Evolutionary conservation across 2,329 filamentous ascomycete genomes (phyloP), one percentile per base, ranked within the genome.

Genomic region (Aspergillus sp.): DNA sequence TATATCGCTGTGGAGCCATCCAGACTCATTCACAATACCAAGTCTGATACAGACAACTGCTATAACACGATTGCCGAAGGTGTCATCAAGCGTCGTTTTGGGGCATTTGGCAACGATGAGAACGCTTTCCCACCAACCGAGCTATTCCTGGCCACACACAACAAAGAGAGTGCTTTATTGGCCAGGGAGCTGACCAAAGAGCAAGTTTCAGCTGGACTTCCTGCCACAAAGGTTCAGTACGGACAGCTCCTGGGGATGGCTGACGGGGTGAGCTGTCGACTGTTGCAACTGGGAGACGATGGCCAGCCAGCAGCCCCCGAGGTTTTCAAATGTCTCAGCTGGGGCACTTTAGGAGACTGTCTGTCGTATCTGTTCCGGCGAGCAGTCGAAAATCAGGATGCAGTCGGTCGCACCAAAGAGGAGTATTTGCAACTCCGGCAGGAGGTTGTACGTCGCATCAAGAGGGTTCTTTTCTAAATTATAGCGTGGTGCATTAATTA

Each of bases 81-180:
- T 7, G 70, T 95, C 5, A 72, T 95, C 43, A 77, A 74, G n/a
- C 75, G 78, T 62, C 19, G 57, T 46, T 39, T 60, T 28, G 54
- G 51, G 2, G 53, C 52, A 2, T 60, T 60, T 8, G 59, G 58
- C 5, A 31, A 37, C 5, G 37, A 33, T 26, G 11, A 6, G 11
- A 44, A 39, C 6, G 13, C 46, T 2, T 85, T 83, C 58, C 83
- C 83, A 0, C 63, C 64, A 2, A 74, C 83, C 7, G 69, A 76
- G 48, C 67, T 95, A 26, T 81, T 95, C 26, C 74, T 95, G 11
- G 90, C 90, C 6, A 86, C 86, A 1, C 90, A 96, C 70, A 96
- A 95, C 61, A 78, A 79, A 38, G 77, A 78, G 33, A 88, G 86
- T 5, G 84, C 95, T 6, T 53, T 68, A 29, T 69, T 69, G 30